Evolutionary conservation across 2,329 filamentous ascomycete genomes (phyloP).

Genomic region (Fusarium sp.): DNA sequence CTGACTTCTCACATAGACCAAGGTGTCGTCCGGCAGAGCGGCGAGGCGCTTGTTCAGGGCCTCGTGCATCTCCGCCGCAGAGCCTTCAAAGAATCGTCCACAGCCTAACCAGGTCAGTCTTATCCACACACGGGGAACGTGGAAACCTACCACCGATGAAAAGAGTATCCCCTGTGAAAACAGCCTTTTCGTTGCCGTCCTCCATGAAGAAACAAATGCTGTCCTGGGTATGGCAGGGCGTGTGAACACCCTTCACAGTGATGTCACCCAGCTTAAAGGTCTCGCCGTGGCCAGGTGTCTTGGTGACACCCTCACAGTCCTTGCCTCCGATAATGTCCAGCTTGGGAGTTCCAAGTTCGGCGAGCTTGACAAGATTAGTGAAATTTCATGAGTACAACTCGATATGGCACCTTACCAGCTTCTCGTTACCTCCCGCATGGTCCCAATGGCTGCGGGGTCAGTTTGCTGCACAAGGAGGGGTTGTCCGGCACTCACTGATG

Average conservation of each 20-base stretch:
- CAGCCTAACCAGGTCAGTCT: constrained; percentile 70
- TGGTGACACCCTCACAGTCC: constrained; percentile 83
- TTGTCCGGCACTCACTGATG: constrained; percentile 78
- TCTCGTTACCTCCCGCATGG: constrained; percentile 90
- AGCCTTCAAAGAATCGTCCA: constrained; percentile 96
- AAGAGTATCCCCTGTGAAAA: constrained; percentile 96
- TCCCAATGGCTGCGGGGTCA: constrained; percentile 81
- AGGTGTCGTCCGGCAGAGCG: constrained; percentile 86
- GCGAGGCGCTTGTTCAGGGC: constrained; percentile 89
- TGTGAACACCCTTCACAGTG: constrained; percentile 87
- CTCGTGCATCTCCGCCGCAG: constrained; percentile 88
- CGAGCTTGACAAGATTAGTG: constrained; percentile 44
- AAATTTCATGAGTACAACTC: not conserved
- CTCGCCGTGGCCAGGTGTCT: constrained; percentile 79
- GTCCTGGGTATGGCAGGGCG: constrained; percentile 97
- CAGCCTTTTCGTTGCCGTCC: constrained; percentile 78
- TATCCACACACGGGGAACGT: not conserved
- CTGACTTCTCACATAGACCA: constrained; percentile 78
- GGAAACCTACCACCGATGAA: constrained; percentile 82
- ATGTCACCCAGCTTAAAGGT: constrained; percentile 88
- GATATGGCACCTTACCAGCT: constrained; percentile 68
- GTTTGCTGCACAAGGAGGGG: not conserved
- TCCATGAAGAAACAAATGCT: constrained; percentile 96
- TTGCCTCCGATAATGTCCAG: constrained; percentile 88
- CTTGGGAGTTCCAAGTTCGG: constrained; percentile 65